Conservation (phyloP, 2,329 filamentous ascomycete species). For the Tolypocladium tropicale region DNA sequence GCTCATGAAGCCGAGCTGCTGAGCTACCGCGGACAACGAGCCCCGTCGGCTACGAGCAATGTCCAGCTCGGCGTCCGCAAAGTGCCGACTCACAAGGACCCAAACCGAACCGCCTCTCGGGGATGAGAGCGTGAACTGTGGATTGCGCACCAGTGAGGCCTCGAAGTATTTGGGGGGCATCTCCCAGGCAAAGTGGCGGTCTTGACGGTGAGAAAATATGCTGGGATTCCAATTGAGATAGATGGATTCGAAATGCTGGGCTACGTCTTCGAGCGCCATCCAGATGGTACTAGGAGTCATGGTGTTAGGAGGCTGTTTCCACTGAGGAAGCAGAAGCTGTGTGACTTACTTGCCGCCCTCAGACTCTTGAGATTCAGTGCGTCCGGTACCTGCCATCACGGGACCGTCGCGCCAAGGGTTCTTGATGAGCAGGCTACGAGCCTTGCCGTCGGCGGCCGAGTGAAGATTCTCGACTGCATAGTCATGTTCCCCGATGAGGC, state of each 20-base stretch:
- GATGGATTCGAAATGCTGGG: constrained; percentile 88
- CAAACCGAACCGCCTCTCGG: constrained; percentile 56
- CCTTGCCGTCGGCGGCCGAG: constrained; percentile 36
- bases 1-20: constrained; percentile 71
- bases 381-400: constrained; percentile 42
- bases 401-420: constrained; percentile 90
- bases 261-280: constrained; percentile 80
- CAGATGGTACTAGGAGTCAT: constrained; percentile 66
- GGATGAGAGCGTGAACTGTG: constrained; percentile 61
- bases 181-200: constrained; percentile 84
- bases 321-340: not conserved
- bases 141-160: constrained; percentile 52
- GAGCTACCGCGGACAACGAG: constrained; percentile 33
- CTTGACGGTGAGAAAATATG: constrained; percentile 71
- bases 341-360: constrained; percentile 1
- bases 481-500: constrained; percentile 82
- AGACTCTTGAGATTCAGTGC: not conserved
- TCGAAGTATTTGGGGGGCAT: constrained; percentile 38
- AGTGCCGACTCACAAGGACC: constrained; percentile 81
- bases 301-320: constrained; percentile 3
- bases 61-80: constrained; percentile 56
- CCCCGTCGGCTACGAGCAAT: constrained; percentile 36
- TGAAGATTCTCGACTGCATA: constrained; percentile 84
- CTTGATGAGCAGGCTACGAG: constrained; percentile 68
- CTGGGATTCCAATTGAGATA: constrained; percentile 96